These are phyloP conservation scores for Jasminum sambac DNA, from an alignment of 257 asterid species.

Conservation along the genomic window DNA sequence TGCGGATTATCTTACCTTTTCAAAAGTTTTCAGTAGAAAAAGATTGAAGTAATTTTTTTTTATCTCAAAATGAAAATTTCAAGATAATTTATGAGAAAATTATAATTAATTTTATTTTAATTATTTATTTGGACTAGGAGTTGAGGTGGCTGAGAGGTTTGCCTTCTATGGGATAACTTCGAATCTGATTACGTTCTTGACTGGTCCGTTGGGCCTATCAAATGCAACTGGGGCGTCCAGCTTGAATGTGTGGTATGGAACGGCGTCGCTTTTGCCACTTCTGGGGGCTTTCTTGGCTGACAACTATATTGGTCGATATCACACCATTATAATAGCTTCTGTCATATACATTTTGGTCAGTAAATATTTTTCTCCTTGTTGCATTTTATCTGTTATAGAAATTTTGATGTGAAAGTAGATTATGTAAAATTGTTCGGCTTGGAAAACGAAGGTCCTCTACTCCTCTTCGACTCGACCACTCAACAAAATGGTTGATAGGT, in stretches of 20 bases:
- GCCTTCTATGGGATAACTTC: slow-evolving; percentile 38
- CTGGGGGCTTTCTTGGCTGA: slow-evolving; percentile 47
- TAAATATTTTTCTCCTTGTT: neutral
- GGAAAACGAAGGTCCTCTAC: neutral
- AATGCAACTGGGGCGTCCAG: slow-evolving; percentile 42
- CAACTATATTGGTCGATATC: slow-evolving; percentile 40
- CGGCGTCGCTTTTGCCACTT: slow-evolving; percentile 38
- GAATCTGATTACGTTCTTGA: slow-evolving; percentile 42
- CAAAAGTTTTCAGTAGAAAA: too few species aligned
- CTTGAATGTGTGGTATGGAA: slow-evolving; percentile 42
- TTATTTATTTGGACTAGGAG: slow-evolving; percentile 24
- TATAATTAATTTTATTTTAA: neutral
- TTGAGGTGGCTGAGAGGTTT: slow-evolving; percentile 46
- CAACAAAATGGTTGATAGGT: neutral
- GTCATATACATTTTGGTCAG: slow-evolving; percentile 41
- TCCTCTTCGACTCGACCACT: too few species aligned
- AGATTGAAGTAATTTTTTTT: too few species aligned
- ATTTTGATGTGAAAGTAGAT: neutral
- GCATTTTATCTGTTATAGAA: neutral
- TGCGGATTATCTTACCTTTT: too few species aligned
- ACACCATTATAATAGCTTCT: slow-evolving; percentile 40
- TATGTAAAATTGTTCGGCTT: neutral
- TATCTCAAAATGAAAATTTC: too few species aligned
- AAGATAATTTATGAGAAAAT: neutral
- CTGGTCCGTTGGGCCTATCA: slow-evolving; percentile 47